Conservation (phyloP, 1,284 basidiomycete species). For the Filobasidium uniguttulatum region DNA sequence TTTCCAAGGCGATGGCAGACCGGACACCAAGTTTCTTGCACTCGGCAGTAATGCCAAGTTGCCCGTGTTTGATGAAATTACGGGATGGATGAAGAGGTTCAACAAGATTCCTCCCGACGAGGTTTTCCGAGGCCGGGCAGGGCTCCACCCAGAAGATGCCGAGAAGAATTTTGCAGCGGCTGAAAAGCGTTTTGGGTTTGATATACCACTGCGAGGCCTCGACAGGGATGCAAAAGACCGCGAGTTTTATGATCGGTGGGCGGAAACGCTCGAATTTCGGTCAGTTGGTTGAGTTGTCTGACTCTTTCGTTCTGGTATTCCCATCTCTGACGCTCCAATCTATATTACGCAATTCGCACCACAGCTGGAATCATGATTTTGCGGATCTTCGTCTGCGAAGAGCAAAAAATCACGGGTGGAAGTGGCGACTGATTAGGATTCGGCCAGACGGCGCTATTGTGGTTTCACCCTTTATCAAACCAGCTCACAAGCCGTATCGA, state of each 20-base stretch:
- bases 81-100: slow-evolving; percentile 7
- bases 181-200: neutral
- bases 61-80: slow-evolving; percentile 11
- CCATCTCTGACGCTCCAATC: no score
- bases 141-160: slow-evolving; percentile 9
- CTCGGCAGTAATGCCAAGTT: slow-evolving; percentile 7
- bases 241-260: slow-evolving; percentile 11
- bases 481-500: slow-evolving; percentile 7
- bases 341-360: neutral
- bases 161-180: slow-evolving; percentile 7
- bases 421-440: slow-evolving; percentile 34
- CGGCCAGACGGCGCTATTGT: slow-evolving; percentile 16
- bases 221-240: neutral
- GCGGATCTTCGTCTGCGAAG: slow-evolving; percentile 10
- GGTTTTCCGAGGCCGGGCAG: neutral
- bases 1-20: neutral
- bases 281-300: neutral
- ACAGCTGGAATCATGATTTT: slow-evolving; percentile 13
- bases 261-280: slow-evolving; percentile 9
- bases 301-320: neutral
- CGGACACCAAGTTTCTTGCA: slow-evolving; percentile 8
- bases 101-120: slow-evolving; percentile 4
- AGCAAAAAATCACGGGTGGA: slow-evolving; percentile 19
- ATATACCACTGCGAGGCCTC: slow-evolving; percentile 2
- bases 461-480: slow-evolving; percentile 12